Evolutionary conservation across 805 yeast genomes (phyloP).

Genomic region (Lipomyces yamanashiensis): DNA sequence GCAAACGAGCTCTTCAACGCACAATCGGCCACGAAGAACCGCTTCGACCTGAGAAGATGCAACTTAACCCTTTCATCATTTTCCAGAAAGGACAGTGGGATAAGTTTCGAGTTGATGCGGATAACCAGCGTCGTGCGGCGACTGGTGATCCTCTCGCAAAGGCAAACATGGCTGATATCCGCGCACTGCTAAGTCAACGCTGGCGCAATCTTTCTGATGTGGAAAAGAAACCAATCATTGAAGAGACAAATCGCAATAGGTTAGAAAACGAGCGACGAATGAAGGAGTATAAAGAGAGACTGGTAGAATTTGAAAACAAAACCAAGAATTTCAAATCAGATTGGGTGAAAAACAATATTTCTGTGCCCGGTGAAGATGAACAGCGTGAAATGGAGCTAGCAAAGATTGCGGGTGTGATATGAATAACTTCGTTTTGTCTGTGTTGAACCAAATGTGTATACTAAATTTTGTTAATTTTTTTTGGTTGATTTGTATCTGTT

Average conservation of each 20-base stretch:
- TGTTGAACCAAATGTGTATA: neutral
- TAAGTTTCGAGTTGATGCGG: conserved; percentile 46
- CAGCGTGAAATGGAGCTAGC: conserved; percentile 27
- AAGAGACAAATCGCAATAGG: conserved; percentile 22
- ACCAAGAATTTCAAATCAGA: conserved; percentile 47
- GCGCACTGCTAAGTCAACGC: conserved; percentile 48
- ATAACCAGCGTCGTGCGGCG: conserved; percentile 42
- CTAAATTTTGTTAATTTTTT: too few relatives aligned
- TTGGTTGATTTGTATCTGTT: neutral
- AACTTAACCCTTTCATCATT: conserved; percentile 49
- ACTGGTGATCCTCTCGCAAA: conserved; percentile 42
- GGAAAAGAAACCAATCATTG: conserved; percentile 43
- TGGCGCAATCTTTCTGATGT: conserved; percentile 49
- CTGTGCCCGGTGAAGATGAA: conserved; percentile 42
- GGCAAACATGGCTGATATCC: conserved; percentile 49
- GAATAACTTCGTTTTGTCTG: conserved; percentile 5
- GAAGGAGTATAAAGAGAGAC: conserved; percentile 24
- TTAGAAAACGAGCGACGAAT: conserved; percentile 35
- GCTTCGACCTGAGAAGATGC: conserved; percentile 47
- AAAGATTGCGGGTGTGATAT: conserved; percentile 9
- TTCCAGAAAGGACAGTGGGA: conserved; percentile 52
- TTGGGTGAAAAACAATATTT: conserved; percentile 48
- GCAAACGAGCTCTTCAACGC: conserved; percentile 20
- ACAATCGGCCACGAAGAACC: conserved; percentile 48
- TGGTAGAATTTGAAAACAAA: conserved; percentile 46